These are phyloP conservation scores for Clonostachys rosea DNA, from an alignment of 2,329 filamentous ascomycete species.

Conservation along the genomic window DNA sequence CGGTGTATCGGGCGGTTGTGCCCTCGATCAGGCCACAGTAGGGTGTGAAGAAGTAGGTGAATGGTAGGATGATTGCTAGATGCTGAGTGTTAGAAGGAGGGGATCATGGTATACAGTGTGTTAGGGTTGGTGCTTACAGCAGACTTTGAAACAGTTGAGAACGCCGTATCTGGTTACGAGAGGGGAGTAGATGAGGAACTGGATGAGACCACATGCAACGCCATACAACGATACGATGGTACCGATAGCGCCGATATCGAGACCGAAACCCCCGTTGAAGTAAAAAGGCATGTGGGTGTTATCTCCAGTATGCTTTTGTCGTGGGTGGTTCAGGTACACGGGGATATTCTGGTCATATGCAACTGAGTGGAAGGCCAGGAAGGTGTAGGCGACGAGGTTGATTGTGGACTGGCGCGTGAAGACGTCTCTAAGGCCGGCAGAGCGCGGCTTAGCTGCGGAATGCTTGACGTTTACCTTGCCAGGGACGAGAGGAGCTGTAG, in stretches of 20 bases:
- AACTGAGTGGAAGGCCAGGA: slow-evolving; percentile 77
- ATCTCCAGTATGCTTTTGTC: slow-evolving; percentile 49
- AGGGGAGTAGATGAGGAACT: slow-evolving; percentile 81
- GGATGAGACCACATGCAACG: slow-evolving; percentile 71
- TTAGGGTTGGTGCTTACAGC: slow-evolving; percentile 29
- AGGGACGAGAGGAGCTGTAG: slow-evolving; percentile 49
- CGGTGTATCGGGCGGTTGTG: slow-evolving; percentile 44
- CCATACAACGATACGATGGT: slow-evolving; percentile 83
- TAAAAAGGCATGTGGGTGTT: slow-evolving; percentile 68
- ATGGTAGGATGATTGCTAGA: slow-evolving; percentile 61
- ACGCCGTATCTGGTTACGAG: slow-evolving; percentile 71
- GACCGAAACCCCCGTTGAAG: slow-evolving; percentile 77
- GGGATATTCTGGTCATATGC: slow-evolving; percentile 85
- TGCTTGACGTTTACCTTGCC: not conserved
- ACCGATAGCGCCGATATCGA: slow-evolving; percentile 70
- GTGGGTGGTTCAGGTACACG: slow-evolving; percentile 79
- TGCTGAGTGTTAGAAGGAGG: not conserved
- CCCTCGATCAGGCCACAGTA: slow-evolving; percentile 65
- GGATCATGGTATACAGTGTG: too few species aligned
- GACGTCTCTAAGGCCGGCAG: slow-evolving; percentile 29
- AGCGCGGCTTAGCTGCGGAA: not conserved
- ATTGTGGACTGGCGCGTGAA: slow-evolving; percentile 71
- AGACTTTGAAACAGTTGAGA: slow-evolving; percentile 66
- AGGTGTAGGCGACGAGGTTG: slow-evolving; percentile 72
- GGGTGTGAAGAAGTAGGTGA: slow-evolving; percentile 77